Base-by-base conservation (phyloP, 352 stramenopile species). In the Elongisporangium anandrum region DNA sequence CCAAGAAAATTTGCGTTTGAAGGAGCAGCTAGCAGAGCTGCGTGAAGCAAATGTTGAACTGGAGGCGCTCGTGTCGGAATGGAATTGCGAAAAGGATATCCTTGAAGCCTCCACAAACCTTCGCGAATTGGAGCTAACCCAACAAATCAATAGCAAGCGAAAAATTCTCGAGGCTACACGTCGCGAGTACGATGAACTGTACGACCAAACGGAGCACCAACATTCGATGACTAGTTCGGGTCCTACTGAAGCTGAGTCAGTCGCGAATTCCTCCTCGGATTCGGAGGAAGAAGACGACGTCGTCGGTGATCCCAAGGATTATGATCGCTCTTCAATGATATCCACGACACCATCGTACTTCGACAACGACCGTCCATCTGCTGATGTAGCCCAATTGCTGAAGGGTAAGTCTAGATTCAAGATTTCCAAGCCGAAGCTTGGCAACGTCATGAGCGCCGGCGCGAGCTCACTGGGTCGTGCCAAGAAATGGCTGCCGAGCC, bases 21-120 rank as follows among this genome's bases (percentile, higher is more conserved):
- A 81, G 34, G 51, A 69, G 48, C 78, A 90, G 59, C 66, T 92
- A 13, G 69, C 69, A 26, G 72, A 88, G 51, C 65, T 92, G 6
- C 58, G 86, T n/a, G 71, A 78, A 57, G 70, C 61, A 13, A 90
- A 88, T 63, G 64, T 77, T 47, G 76, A 88, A 58, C 55, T 90
- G 23, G 72, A 90, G 54, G 64, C 66, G 8, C 68, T 83, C 26
- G 77, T 88, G 61, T 69, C 70, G 10, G 81, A 90, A 61, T 81
- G 75, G 60, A 69, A 69, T 8, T 83, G 70, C 47, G 73, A 88
- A 29, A 68, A 75, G 38, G 69, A 88, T 13, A 75, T 88, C 22
- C 38, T 87, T 6, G 66, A 77, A n/a, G 78, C 78, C 16, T 83
- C 77, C 3, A 85, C 73, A 58, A 73, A 77, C 39, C 57, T 88